These are phyloP conservation scores for Tilletia indica DNA, from an alignment of 1,284 basidiomycete species.

Conservation along the genomic window DNA sequence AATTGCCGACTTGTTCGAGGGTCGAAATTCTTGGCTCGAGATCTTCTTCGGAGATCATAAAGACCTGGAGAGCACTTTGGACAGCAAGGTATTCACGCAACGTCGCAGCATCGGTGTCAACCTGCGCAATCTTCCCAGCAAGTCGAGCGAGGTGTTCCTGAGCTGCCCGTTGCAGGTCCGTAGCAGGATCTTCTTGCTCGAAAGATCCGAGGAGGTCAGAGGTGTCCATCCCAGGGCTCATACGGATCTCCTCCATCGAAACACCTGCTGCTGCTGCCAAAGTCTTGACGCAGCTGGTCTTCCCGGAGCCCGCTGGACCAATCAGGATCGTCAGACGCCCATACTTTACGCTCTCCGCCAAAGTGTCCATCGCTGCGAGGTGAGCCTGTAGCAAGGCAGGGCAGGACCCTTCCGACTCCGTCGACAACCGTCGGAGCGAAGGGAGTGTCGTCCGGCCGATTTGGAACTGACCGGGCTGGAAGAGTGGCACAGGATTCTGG, in stretches of 20 bases:
- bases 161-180: conserved; percentile 3
- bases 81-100: background rate
- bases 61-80: background rate
- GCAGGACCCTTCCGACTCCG: conserved; percentile 21
- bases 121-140: background rate
- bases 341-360: conserved; percentile 72
- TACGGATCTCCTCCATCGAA: conserved; percentile 69
- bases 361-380: conserved; percentile 70
- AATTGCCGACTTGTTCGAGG: too few species aligned
- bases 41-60: too few species aligned
- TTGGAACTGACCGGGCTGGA: background rate
- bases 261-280: conserved; percentile 74
- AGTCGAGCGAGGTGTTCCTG: background rate
- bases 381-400: conserved; percentile 67
- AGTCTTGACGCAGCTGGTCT: conserved; percentile 72
- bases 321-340: conserved; percentile 87
- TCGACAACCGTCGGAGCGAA: background rate
- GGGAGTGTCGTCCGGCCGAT: background rate
- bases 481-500: background rate
- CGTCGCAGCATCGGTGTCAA: background rate
- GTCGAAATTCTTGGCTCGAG: background rate
- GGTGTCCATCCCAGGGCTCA: conserved; percentile 87
- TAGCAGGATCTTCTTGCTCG: conserved; percentile 68
- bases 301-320: conserved; percentile 74
- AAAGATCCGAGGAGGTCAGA: conserved; percentile 93